phyloP scores from a whole-genome alignment of 495 filamentous ascomycete species.

The Penicillium herquei region DNA sequence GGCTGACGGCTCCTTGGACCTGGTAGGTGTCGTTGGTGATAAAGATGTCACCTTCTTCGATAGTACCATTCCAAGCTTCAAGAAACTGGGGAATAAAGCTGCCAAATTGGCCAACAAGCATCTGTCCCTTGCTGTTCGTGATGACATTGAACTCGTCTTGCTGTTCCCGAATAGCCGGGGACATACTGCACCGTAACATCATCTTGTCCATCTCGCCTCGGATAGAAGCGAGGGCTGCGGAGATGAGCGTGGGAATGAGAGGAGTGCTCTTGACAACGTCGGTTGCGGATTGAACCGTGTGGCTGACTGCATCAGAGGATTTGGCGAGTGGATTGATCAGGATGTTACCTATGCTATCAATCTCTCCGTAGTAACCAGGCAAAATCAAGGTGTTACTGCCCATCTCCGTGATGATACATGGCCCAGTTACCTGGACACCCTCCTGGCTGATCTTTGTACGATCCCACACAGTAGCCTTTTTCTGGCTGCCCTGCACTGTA shows the following conservation, averaged over 20 bases:
- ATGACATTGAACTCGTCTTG: constrained; percentile 56
- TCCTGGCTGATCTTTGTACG: constrained; percentile 39
- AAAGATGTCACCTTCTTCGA: constrained; percentile 51
- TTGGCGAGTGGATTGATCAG: constrained; percentile 37
- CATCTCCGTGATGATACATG: constrained; percentile 50
- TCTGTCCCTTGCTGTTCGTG: constrained; percentile 44
- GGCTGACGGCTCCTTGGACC: constrained; percentile 47
- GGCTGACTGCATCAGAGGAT: constrained; percentile 2
- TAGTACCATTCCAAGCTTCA: constrained; percentile 40
- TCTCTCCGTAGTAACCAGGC: constrained; percentile 43
- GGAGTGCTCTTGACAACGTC: constrained; percentile 37
- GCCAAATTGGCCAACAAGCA: constrained; percentile 53
- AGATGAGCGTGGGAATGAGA: constrained; percentile 38
- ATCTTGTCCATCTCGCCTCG: constrained; percentile 51
- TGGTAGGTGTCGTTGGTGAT: constrained; percentile 53
- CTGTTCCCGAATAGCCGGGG: constrained; percentile 46
- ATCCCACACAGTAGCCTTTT: constrained; percentile 43
- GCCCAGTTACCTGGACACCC: constrained; percentile 37
- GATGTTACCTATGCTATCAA: constrained; percentile 47
- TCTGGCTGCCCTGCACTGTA: constrained; percentile 36
- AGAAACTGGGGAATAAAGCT: constrained; percentile 52
- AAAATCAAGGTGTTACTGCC: constrained; percentile 52
- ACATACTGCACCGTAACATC: constrained; percentile 53
- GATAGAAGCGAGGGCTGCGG: constrained; percentile 43
- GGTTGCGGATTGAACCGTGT: constrained; percentile 25